These are phyloP conservation scores for Articulospora tetracladia DNA, from an alignment of 495 filamentous ascomycete genomes.

Conservation along the genomic window DNA sequence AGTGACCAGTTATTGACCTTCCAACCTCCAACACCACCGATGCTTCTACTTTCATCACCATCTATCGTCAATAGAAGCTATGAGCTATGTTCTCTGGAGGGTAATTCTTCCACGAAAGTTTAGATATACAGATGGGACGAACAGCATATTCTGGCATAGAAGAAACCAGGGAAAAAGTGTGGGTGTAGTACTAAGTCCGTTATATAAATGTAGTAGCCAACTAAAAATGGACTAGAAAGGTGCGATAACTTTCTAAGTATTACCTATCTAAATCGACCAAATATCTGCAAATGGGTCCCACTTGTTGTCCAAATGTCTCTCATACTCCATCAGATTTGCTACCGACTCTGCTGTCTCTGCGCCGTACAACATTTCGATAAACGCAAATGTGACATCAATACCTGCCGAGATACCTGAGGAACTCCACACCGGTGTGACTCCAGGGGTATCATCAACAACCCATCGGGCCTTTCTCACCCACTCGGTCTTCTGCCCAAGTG, in stretches of 20 bases:
- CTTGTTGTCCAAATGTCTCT: slow-evolving; percentile 27
- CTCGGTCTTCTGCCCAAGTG: slow-evolving; percentile 33
- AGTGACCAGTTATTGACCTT: too few relatives aligned
- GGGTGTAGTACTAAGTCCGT: too few relatives aligned
- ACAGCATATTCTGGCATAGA: too few relatives aligned
- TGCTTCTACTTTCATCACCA: too few relatives aligned
- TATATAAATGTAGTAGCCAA: too few relatives aligned
- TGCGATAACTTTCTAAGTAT: not conserved
- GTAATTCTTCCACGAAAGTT: too few relatives aligned
- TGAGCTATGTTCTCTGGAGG: too few relatives aligned
- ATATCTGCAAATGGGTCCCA: slow-evolving; percentile 20
- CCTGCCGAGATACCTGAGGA: slow-evolving; percentile 57
- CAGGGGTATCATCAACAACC: slow-evolving; percentile 56
- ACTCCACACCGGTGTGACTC: slow-evolving; percentile 48
- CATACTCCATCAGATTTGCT: slow-evolving; percentile 30
- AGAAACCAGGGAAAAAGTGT: too few relatives aligned
- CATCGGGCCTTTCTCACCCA: slow-evolving; percentile 65
- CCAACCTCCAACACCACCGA: too few relatives aligned
- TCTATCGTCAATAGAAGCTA: too few relatives aligned
- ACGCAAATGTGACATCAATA: slow-evolving; percentile 58
- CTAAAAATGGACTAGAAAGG: too few relatives aligned
- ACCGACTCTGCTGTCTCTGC: slow-evolving; percentile 22
- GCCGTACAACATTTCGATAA: slow-evolving; percentile 43
- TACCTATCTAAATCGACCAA: not conserved
- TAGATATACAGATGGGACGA: too few relatives aligned